Evolutionary conservation across 139 green algal genomes (phyloP), one percentile per base, ranked within the genome.

Genomic region (Picochlorum sp.): DNA sequence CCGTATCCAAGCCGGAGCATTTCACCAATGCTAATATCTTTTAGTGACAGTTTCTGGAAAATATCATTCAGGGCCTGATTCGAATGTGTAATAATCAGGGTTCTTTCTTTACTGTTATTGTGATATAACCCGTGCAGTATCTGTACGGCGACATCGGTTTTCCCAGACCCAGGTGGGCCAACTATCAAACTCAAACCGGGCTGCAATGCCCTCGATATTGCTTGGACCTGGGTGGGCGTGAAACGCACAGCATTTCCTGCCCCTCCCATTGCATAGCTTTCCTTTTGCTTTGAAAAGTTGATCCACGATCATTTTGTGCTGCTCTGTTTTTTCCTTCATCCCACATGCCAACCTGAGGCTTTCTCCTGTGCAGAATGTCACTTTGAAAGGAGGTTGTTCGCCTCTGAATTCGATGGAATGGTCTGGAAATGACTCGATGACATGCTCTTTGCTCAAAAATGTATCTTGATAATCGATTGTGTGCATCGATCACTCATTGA

Each of bases 401-500:
- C 52, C 15, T 18, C 24, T 57, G 2, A 60, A 50, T 34, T 45
- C 57, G 20, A 15, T 32, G 4, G 41, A 81, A 28, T 56, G n/a
- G 4, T 79, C 78, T 3, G 90, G 89, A 74, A 98, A 98, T 52
- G 66, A 82, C 30, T 92, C 79, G 2, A 65, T 62, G 61, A 98
- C 45, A 76, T 99, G 93, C 20, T 89, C 58, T 18, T 68, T 55
- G 58, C 96, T 85, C 45, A 97, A 78, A 81, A 99, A 99, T 1
- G 93, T 99, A 79, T 99, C 93, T 71, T 86, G 87, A 74, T 95
- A 96, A 75, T 98, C 92, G 2, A 98, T 68, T 0, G 69, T 88
- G 32, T 65, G 14, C 44, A 41, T 23, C 65, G 45, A 37, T 71
- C 68, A 16, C 76, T 54, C 82, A 88, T 79, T 21, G 59, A 49